These are phyloP conservation scores for Rhodotorula toruloides DNA, from an alignment of 768 basidiomycete species.

Conservation along the genomic window DNA sequence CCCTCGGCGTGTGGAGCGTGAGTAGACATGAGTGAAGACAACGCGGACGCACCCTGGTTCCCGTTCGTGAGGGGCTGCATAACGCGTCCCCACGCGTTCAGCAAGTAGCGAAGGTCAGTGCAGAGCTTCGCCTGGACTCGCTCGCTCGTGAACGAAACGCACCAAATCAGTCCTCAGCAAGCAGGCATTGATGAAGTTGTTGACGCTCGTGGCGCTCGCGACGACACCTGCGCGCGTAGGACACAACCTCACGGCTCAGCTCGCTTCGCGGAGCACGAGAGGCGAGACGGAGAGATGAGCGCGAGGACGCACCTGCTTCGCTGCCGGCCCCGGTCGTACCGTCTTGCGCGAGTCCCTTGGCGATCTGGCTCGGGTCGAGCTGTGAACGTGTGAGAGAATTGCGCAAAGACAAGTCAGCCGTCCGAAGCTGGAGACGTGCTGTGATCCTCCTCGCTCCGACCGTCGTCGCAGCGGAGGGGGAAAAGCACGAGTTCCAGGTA, in stretches of 20 bases:
- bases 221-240: slow-evolving; percentile 49
- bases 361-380: slow-evolving; percentile 56
- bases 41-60: neutral
- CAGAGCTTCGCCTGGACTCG: no score
- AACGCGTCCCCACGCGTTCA: slow-evolving; percentile 83
- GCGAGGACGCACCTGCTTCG: neutral
- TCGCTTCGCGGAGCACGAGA: neutral
- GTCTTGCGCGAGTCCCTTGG: slow-evolving; percentile 53
- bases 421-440: no score
- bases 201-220: slow-evolving; percentile 55
- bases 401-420: no score
- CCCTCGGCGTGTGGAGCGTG: neutral
- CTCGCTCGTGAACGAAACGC: neutral
- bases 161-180: slow-evolving; percentile 49
- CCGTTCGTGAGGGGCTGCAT: slow-evolving; percentile 65
- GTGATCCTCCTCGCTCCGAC: no score
- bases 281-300: neutral
- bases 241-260: no score
- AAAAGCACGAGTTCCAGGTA: no score
- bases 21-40: neutral
- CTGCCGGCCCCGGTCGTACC: slow-evolving; percentile 43
- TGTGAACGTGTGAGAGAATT: no score
- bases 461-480: no score
- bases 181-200: slow-evolving; percentile 63
- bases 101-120: neutral